Conservation (phyloP, 2,329 filamentous ascomycete species). For the Talaromyces marneffei region DNA sequence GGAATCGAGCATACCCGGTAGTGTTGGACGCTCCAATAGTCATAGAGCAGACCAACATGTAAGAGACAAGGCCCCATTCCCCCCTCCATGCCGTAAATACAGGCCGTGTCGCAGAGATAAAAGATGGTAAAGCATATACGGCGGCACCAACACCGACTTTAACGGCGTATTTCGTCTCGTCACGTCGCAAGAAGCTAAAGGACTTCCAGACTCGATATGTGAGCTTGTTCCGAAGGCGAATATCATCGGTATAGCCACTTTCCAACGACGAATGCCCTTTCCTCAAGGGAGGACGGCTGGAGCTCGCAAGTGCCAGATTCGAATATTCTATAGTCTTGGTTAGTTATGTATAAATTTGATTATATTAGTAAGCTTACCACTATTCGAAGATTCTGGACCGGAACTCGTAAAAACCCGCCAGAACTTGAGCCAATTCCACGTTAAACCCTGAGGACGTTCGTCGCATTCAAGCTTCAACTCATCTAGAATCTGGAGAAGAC, state of each 20-base stretch:
- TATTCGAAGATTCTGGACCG: constrained; percentile 23
- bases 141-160: constrained; percentile 90
- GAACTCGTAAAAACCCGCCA: constrained; percentile 49
- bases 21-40: constrained; percentile 95
- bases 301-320: background rate
- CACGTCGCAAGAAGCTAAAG: constrained; percentile 53
- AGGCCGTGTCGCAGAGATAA: constrained; percentile 69
- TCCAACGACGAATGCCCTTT: constrained; percentile 7
- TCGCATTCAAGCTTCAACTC: constrained; percentile 67
- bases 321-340: background rate
- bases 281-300: background rate
- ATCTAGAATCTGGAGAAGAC: constrained; percentile 76
- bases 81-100: constrained; percentile 84
- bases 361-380: constrained; percentile 18
- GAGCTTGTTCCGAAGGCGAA: constrained; percentile 24
- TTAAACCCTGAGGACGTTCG: constrained; percentile 55
- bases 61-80: constrained; percentile 93
- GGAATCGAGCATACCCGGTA: constrained; percentile 77
- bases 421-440: constrained; percentile 81
- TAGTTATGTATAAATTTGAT: background rate
- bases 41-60: constrained; percentile 98
- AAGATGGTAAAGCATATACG: constrained; percentile 83
- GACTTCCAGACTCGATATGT: constrained; percentile 51
- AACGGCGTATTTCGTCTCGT: constrained; percentile 72
- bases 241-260: constrained; percentile 6